A percentile compares a stretch with the other conserved stretches of the same genome.
Conservation (phyloP, 805 yeast genomes). For the Metschnikowia borealis region DNA sequence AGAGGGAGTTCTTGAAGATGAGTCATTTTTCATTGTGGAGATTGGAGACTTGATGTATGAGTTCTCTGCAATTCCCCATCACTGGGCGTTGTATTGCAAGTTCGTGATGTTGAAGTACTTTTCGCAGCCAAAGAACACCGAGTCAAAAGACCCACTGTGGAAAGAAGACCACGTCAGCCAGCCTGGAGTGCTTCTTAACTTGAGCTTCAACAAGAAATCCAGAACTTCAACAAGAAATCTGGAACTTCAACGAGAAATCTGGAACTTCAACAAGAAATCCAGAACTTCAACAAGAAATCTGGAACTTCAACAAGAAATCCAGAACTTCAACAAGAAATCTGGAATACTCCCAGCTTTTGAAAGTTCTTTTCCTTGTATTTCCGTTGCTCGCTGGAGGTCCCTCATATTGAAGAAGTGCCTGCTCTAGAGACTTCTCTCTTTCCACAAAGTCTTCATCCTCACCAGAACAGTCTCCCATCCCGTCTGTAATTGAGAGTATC, state of each 20-base stretch:
- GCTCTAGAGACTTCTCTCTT: conserved; percentile 37
- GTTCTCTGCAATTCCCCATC: conserved; percentile 69
- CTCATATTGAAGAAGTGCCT: conserved; percentile 75
- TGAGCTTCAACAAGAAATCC: conserved; percentile 56
- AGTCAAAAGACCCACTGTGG: not conserved
- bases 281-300: too few species aligned
- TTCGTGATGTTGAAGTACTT: conserved; percentile 70
- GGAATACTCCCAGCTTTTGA: conserved; percentile 62
- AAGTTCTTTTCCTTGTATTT: conserved; percentile 60
- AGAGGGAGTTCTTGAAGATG: conserved; percentile 28
- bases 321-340: too few species aligned
- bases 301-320: too few species aligned
- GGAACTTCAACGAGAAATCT: too few species aligned
- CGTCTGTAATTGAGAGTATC: conserved; percentile 85
- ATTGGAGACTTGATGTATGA: conserved; percentile 66
- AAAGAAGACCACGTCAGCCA: conserved; percentile 26
- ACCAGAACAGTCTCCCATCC: conserved; percentile 62
- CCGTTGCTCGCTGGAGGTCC: conserved; percentile 73
- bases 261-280: too few species aligned
- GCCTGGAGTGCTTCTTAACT: conserved; percentile 51
- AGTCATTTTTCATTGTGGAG: conserved; percentile 50
- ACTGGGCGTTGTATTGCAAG: conserved; percentile 78
- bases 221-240: too few species aligned
- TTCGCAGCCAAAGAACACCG: conserved; percentile 9
- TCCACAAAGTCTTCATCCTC: conserved; percentile 18